phyloP scores from a whole-genome alignment of 345 rosid genomes.

The Citropsis articulata region DNA sequence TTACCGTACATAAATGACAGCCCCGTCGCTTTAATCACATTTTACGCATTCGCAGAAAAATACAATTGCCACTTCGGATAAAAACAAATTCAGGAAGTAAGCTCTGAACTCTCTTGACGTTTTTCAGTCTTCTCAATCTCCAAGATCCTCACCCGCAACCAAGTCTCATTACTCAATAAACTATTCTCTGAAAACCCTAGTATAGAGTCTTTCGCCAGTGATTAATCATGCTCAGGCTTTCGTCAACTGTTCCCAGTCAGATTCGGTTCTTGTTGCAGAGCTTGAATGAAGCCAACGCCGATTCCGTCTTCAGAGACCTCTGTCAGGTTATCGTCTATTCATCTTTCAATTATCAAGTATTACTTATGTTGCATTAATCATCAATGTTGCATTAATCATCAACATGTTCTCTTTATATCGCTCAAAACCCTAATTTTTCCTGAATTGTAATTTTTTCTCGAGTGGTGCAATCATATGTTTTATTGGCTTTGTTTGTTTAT shows the following conservation, averaged over 20 bases:
- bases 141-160: slow-evolving; percentile 1
- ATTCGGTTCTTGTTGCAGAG: slow-evolving; percentile 66
- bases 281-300: slow-evolving; percentile 57
- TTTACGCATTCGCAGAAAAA: not conserved
- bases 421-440: not conserved
- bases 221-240: slow-evolving; percentile 49
- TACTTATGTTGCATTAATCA: not conserved
- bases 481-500: not conserved
- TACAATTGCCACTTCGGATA: not conserved
- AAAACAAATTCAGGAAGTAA: not conserved
- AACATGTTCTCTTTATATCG: not conserved
- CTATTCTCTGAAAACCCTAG: slow-evolving; percentile 23
- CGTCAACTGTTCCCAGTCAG: slow-evolving; percentile 52
- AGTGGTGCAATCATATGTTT: not conserved
- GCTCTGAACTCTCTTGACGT: slow-evolving; percentile 5
- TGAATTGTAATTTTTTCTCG: not conserved
- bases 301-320: slow-evolving; percentile 55
- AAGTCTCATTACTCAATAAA: not conserved
- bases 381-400: not conserved
- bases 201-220: slow-evolving; percentile 1
- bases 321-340: slow-evolving; percentile 42
- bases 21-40: not conserved
- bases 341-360: not conserved
- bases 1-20: not conserved
- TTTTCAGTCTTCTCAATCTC: slow-evolving; percentile 19